A percentile compares a stretch with the other conserved stretches of the same genome.
Conservation (phyloP, 1,284 basidiomycete species). For the Trichosporon asahii region DNA sequence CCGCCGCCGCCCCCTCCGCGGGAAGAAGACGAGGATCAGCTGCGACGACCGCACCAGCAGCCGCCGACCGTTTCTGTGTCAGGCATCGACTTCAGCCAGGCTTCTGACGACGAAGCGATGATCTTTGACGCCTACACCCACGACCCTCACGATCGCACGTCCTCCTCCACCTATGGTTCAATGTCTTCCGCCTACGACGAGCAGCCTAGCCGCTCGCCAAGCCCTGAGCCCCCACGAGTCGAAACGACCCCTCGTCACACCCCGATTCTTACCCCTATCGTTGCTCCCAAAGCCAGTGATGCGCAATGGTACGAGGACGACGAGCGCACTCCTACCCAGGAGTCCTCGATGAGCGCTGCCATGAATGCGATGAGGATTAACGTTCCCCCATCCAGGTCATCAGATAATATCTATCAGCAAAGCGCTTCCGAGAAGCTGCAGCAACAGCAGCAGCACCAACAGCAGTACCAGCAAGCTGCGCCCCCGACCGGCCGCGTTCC, state of each 20-base stretch:
- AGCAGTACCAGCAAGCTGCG: slow-evolving; percentile 16
- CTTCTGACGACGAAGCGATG: slow-evolving; percentile 67
- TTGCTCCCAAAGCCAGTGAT: slow-evolving; percentile 21
- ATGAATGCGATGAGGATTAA: slow-evolving; percentile 19
- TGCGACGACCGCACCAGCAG: slow-evolving; percentile 6
- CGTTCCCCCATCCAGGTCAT: slow-evolving; percentile 8
- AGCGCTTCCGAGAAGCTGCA: not conserved
- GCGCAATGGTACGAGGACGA: slow-evolving; percentile 37
- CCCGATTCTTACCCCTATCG: slow-evolving; percentile 24
- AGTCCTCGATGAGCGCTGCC: slow-evolving; percentile 28
- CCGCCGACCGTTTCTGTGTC: slow-evolving; percentile 55
- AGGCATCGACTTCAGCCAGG: slow-evolving; percentile 30
- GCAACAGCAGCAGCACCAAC: slow-evolving; percentile 8
- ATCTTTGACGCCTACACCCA: slow-evolving; percentile 73
- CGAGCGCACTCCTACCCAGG: slow-evolving; percentile 47
- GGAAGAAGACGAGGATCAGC: slow-evolving; percentile 28
- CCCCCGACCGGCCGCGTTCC: slow-evolving; percentile 15
- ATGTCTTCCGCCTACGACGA: slow-evolving; percentile 54
- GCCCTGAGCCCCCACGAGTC: slow-evolving; percentile 3
- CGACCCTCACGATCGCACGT: slow-evolving; percentile 37
- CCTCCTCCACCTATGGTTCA: slow-evolving; percentile 30
- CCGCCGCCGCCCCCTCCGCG: slow-evolving; percentile 24
- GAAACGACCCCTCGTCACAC: slow-evolving; percentile 18
- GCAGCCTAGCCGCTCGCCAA: slow-evolving; percentile 34
- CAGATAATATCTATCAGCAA: slow-evolving; percentile 16